These are phyloP conservation scores for Suillus cothurnatus DNA, from an alignment of 768 basidiomycete species.

Conservation along the genomic window DNA sequence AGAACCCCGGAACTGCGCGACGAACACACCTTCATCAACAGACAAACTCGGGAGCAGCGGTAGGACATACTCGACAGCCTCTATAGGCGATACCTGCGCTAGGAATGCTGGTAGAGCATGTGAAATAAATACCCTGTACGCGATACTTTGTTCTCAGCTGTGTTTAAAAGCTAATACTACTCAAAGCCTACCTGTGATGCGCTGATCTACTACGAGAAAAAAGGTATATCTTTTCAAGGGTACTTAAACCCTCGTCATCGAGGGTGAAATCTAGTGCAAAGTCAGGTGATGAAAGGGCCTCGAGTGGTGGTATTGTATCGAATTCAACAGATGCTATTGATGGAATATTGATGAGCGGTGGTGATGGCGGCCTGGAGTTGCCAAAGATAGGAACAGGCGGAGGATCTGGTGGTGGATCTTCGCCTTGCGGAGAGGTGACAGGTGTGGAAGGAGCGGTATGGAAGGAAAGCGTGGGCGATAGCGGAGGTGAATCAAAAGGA, in stretches of 20 bases:
- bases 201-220: constrained; percentile 77
- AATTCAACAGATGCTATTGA: constrained; percentile 28
- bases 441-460: constrained; percentile 53
- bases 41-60: constrained; percentile 87
- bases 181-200: constrained; percentile 50
- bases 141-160: not conserved
- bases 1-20: constrained; percentile 4
- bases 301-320: constrained; percentile 28
- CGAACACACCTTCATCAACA: constrained; percentile 74
- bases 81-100: constrained; percentile 73
- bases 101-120: constrained; percentile 82
- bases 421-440: constrained; percentile 40
- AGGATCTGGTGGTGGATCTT: constrained; percentile 33
- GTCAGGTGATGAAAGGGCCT: constrained; percentile 31
- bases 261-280: constrained; percentile 43
- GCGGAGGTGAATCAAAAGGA: constrained; percentile 38
- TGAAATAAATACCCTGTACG: constrained; percentile 73
- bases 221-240: constrained; percentile 91
- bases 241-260: constrained; percentile 81
- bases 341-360: constrained; percentile 25
- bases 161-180: constrained; percentile 22
- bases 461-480: constrained; percentile 44
- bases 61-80: constrained; percentile 91
- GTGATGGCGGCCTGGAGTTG: constrained; percentile 26
- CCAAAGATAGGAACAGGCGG: constrained; percentile 21